Evolutionary conservation across 306 rosid genomes (phyloP), one percentile per base, ranked within the genome.

Genomic region (Chamaecrista fasciculata): DNA sequence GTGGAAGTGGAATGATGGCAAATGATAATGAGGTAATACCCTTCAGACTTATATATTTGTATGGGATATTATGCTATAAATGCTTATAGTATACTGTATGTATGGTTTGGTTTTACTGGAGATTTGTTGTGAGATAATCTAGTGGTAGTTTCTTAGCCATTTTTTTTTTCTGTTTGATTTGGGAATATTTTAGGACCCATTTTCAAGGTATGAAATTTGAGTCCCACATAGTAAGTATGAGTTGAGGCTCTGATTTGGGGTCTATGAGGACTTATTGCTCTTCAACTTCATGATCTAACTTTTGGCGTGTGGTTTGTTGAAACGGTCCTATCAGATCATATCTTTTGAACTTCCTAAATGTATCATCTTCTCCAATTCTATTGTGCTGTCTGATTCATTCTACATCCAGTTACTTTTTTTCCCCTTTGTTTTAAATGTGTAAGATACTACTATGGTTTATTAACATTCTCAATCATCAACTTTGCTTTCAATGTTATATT

Each of bases 21-120:
- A 77, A 51, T 77, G 68, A 26, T 46, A 75, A 73, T 52, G 89
- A 82, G 92, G 92, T 84, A 78, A 63, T 71, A 67, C 76, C 25
- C 33, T 24, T 69, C 80, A 4, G 26, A 16, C 52, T 4, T 74
- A 33, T 12, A 48, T 14, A 43, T 57, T 58, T 21, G 7, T 47
- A 28, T 46, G 14, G 21, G 12, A 39, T 58, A 23, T 31, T 50
- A 19, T 55, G 11, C 10, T 29, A 36, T 29, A 40, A 31, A 15
- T 51, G 36, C 56, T 62, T 48, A n/a, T n/a, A n/a, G n/a, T n/a
- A n/a, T 2, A 4, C 12, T 4, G 34, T 14, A 37, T 51, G 69
- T 33, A 33, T 25, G 14, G 2, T 28, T 26, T 11, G 14, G 50
- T 37, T 48, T 19, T 29, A 4, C 29, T 24, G 16, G 11, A 37